Evolutionary conservation across 2,329 filamentous ascomycete genomes (phyloP).

Genomic region (Fusarium tjaetaba): DNA sequence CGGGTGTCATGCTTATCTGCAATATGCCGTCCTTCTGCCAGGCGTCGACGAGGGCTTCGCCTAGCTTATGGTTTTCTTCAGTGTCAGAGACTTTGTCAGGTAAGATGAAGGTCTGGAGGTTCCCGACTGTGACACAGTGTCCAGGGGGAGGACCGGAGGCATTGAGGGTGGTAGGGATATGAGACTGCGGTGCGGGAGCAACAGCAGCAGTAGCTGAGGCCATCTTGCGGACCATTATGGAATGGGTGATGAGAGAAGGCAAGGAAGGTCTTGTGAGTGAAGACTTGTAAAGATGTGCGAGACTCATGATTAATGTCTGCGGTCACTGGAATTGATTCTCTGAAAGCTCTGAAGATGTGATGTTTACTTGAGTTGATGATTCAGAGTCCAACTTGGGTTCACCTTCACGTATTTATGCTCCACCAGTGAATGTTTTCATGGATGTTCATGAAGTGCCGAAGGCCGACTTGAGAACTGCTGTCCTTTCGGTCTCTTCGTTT

Average conservation of each 20-base stretch:
- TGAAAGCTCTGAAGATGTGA: background rate
- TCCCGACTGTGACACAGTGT: conserved; percentile 36
- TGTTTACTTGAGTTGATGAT: background rate
- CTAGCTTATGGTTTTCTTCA: conserved; percentile 49
- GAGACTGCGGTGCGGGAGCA: background rate
- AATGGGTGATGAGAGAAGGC: background rate
- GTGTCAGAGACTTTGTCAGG: conserved; percentile 50
- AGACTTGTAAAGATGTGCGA: background rate
- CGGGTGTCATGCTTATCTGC: conserved; percentile 53
- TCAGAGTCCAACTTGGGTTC: background rate
- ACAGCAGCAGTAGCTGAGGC: background rate
- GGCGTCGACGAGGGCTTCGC: conserved; percentile 52
- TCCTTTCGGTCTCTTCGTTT: background rate
- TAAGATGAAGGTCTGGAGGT: conserved; percentile 55
- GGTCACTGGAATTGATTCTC: no score
- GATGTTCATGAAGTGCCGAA: background rate
- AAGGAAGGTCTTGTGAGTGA: background rate
- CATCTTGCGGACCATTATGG: background rate
- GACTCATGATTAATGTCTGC: background rate
- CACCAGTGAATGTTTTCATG: no score
- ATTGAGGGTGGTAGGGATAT: background rate
- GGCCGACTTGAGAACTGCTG: no score
- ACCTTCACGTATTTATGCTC: background rate
- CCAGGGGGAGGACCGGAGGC: conserved; percentile 43
- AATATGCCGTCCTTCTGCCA: conserved; percentile 59